These are phyloP conservation scores for Hylodesmum podocarpum DNA, from an alignment of 306 rosid species.

Conservation along the genomic window DNA sequence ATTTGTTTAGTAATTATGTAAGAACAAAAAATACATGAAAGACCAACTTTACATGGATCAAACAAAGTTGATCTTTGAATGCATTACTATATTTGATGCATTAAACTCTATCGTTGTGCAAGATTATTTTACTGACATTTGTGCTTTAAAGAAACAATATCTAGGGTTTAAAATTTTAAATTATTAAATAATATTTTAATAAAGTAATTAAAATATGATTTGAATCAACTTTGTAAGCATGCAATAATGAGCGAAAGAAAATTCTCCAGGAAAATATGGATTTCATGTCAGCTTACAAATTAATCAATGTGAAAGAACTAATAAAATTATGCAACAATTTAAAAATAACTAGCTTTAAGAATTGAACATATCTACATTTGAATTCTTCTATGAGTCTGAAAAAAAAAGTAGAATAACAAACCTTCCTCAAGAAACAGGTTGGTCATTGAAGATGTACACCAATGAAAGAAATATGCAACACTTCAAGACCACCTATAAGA, in stretches of 20 bases:
- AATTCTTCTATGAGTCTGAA: background rate
- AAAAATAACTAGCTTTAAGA: background rate
- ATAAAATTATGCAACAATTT: background rate
- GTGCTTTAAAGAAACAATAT: background rate
- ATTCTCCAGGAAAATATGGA: background rate
- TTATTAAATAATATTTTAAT: background rate
- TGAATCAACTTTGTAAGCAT: background rate
- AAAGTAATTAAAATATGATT: background rate
- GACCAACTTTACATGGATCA: too few relatives aligned
- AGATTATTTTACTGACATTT: background rate
- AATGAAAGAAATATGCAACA: background rate
- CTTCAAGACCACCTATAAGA: background rate
- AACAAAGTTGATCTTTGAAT: background rate
- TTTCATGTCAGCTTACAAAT: background rate
- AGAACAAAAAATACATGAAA: background rate
- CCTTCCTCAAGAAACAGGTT: constrained; percentile 6
- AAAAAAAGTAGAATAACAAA: background rate
- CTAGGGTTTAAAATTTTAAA: background rate
- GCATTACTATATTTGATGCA: background rate
- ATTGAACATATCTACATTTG: background rate
- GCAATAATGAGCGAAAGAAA: background rate
- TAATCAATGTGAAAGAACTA: background rate
- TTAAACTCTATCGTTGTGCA: background rate
- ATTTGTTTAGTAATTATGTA: background rate
- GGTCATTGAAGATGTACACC: background rate